phyloP scores from a whole-genome alignment of 495 filamentous ascomycete genomes.

The Rhypophila decipiens region DNA sequence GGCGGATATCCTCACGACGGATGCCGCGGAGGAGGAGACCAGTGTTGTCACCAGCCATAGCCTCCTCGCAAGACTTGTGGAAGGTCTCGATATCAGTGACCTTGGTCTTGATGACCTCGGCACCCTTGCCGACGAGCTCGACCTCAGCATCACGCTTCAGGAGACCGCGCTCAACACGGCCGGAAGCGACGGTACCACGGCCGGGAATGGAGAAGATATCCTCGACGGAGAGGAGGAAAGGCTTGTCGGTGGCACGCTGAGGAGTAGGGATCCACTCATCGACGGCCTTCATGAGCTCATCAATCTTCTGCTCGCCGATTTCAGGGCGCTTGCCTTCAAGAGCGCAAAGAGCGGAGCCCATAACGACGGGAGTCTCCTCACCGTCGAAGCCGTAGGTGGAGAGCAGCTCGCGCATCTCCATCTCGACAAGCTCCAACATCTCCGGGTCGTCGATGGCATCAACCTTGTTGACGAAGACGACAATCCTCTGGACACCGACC shows the following conservation, averaged over 20 bases:
- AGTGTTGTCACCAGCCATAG: conserved; percentile 94
- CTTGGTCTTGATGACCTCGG: conserved; percentile 84
- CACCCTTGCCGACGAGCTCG: conserved; percentile 81
- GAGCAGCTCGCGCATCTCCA: conserved; percentile 98
- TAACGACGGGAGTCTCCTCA: conserved; percentile 91
- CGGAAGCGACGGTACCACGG: conserved; percentile 93
- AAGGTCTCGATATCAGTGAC: conserved; percentile 99
- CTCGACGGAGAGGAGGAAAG: conserved; percentile 97
- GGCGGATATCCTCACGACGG: conserved; percentile 83
- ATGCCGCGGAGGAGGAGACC: conserved; percentile 92
- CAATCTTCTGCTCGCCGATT: conserved; percentile 78
- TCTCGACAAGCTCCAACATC: conserved; percentile 99
- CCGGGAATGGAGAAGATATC: conserved; percentile 98
- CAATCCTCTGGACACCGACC: conserved; percentile 94
- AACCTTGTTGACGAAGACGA: conserved; percentile 99
- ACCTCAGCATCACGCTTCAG: conserved; percentile 90
- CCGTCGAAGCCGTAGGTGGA: conserved; percentile 92
- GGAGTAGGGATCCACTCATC: conserved; percentile 97
- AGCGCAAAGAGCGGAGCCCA: conserved; percentile 94
- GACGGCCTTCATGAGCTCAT: conserved; percentile 81
- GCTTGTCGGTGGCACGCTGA: conserved; percentile 84
- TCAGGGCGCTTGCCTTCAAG: conserved; percentile 83
- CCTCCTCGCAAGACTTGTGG: conserved; percentile 96
- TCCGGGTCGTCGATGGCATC: conserved; percentile 93
- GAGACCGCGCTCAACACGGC: conserved; percentile 91